phyloP scores from a whole-genome alignment of 345 rosid genomes.

The Cardamine resedifolia region DNA sequence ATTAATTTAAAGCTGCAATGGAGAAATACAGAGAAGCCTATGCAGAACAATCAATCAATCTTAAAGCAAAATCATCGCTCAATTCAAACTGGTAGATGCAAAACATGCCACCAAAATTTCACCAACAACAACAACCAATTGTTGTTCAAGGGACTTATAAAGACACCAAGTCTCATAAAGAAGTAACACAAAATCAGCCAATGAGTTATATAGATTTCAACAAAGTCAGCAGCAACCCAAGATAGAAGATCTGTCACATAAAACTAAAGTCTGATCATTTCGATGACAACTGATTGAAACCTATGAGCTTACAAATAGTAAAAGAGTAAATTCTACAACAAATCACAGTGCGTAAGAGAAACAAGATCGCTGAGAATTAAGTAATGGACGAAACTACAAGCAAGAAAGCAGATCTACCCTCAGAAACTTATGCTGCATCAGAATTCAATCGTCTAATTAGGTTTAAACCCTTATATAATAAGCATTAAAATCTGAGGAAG shows the following conservation, averaged over 20 bases:
- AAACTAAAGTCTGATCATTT: background rate
- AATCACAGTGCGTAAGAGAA: background rate
- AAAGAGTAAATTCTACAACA: background rate
- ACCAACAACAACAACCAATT: background rate
- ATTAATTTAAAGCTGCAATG: conserved; percentile 44
- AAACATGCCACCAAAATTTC: background rate
- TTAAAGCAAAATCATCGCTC: conserved; percentile 1
- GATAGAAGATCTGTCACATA: background rate
- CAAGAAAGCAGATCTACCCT: conserved; percentile 4
- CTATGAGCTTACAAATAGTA: background rate
- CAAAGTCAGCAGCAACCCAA: background rate
- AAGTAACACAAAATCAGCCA: background rate
- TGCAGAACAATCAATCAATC: conserved; percentile 26
- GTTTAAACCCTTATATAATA: background rate
- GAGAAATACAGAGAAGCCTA: conserved; percentile 56
- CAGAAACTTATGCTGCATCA: background rate
- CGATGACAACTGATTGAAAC: background rate
- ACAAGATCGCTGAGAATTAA: background rate
- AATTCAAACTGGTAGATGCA: conserved; percentile 2
- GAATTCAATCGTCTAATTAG: background rate
- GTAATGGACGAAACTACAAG: background rate
- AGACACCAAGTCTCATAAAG: background rate
- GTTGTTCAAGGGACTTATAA: background rate
- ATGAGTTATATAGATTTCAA: background rate
- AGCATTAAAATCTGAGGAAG: conserved; percentile 36